Conservation (phyloP, 2,329 filamentous ascomycete genomes). For the Ramichloridium luteum region DNA sequence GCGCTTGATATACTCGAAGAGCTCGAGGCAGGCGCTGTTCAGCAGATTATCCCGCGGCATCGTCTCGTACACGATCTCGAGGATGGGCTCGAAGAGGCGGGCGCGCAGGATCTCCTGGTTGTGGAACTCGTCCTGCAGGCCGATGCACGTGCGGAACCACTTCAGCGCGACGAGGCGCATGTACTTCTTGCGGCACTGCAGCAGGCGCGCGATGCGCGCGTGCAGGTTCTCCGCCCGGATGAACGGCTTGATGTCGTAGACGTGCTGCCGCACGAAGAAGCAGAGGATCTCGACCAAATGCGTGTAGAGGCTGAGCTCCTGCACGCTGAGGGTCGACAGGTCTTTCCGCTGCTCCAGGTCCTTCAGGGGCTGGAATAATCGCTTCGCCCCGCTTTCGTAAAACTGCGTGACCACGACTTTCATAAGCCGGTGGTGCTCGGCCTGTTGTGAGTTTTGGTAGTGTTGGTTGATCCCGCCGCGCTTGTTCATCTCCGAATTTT, state of each 20-base stretch:
- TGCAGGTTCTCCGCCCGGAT: conserved; percentile 69
- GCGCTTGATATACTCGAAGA: conserved; percentile 77
- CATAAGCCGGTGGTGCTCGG: conserved; percentile 44
- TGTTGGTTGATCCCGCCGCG: conserved; percentile 26
- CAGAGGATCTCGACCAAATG: conserved; percentile 88
- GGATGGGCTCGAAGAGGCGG: conserved; percentile 67
- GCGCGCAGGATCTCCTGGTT: conserved; percentile 72
- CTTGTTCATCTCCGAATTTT: conserved; percentile 55
- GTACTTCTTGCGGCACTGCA: conserved; percentile 78
- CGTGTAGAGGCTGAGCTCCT: conserved; percentile 79
- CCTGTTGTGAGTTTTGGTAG: conserved; percentile 44
- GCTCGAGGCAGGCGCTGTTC: conserved; percentile 83
- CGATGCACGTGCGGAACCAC: conserved; percentile 79
- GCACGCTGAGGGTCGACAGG: conserved; percentile 52
- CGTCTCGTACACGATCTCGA: conserved; percentile 71
- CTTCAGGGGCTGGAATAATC: conserved; percentile 76
- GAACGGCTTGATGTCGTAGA: conserved; percentile 76
- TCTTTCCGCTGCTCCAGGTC: conserved; percentile 54
- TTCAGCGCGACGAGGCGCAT: conserved; percentile 83
- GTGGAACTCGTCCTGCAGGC: conserved; percentile 83
- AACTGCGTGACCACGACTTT: conserved; percentile 65
- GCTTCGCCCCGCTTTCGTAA: conserved; percentile 75
- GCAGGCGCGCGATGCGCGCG: conserved; percentile 67
- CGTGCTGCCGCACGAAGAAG: conserved; percentile 86
- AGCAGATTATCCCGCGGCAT: conserved; percentile 88